Base-by-base conservation (phyloP, 495 filamentous ascomycete species). In the Podospora sp. region DNA sequence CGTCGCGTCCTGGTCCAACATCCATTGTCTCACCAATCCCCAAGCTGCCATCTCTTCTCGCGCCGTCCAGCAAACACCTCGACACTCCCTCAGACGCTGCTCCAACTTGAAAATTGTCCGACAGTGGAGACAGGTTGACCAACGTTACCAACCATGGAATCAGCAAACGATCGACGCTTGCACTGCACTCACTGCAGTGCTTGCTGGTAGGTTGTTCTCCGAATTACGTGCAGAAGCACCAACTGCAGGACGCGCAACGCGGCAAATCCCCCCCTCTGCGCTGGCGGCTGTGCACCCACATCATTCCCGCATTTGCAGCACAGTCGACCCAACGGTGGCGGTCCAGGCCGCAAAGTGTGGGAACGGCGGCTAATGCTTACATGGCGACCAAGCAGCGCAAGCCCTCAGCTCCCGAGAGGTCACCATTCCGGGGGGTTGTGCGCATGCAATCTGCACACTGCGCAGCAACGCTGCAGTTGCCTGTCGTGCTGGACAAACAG, bases 361-460 rank as follows among this genome's bases (percentile, higher is more conserved):
- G 49, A 63, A 46, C 61, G n/a, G 61, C 61, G 61, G 46, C 61
- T 63, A 63, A 63, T 49, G 1, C 18, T 27, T 16, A 1, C 57
- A 27, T 21, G 57, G 57, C 27, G 33, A 21, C 57, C 57, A 59
- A 27, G 26, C 57, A 59, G 9, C 57, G 6, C 57, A 6, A 59
- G 57, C 16, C 57, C 27, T 33, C 57, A 25, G 14, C 57, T 29
- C 36, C 59, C 22, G 59, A 40, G 24, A 62, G 29, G 27, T 24
- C 59, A 40, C 35, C 59, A 8, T 36, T 46, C 59, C 33, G 29
- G 21, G 27, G 16, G 36, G 36, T 62, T 50, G 46, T 63, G 61
- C 29, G 61, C 61, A 53, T 62, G 59, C 59, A 62, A 35, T 9
- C 59, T 62, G 59, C 59, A 46, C 27, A 24, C 27, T 33, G 57